Conservation (phyloP, 2,329 filamentous ascomycete genomes). For the Colletotrichum spinosum region DNA sequence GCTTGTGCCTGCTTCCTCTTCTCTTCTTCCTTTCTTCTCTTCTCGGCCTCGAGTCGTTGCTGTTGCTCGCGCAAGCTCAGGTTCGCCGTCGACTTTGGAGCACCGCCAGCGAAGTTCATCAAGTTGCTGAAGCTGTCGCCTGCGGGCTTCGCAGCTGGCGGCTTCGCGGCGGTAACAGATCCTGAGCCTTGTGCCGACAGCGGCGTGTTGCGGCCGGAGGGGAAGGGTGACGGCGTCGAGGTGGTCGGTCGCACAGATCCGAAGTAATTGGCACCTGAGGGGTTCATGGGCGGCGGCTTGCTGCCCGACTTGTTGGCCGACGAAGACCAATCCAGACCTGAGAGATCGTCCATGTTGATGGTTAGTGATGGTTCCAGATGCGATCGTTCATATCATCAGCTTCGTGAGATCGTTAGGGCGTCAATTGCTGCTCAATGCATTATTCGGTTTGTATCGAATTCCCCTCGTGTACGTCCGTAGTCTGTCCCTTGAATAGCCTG, state of each 20-base stretch:
- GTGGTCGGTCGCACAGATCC: slow-evolving; percentile 66
- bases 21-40: slow-evolving; percentile 79
- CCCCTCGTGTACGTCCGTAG: slow-evolving; percentile 1
- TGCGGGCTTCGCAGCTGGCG: slow-evolving; percentile 61
- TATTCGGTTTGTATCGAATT: slow-evolving; percentile 28
- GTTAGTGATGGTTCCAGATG: slow-evolving; percentile 12
- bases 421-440: slow-evolving; percentile 33
- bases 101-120: slow-evolving; percentile 67
- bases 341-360: slow-evolving; percentile 70
- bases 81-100: slow-evolving; percentile 73
- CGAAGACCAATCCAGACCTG: slow-evolving; percentile 69
- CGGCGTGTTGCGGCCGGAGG: slow-evolving; percentile 68
- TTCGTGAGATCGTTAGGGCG: slow-evolving; percentile 36
- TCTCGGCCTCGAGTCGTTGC: slow-evolving; percentile 73
- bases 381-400: slow-evolving; percentile 33
- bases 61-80: slow-evolving; percentile 84
- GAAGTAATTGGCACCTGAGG: slow-evolving; percentile 56
- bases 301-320: slow-evolving; percentile 48
- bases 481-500: slow-evolving; percentile 24
- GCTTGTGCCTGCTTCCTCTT: slow-evolving; percentile 77
- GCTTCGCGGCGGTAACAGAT: slow-evolving; percentile 53
- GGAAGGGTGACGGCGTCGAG: slow-evolving; percentile 65
- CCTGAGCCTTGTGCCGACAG: slow-evolving; percentile 63
- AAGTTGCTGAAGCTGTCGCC: slow-evolving; percentile 84
- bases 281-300: slow-evolving; percentile 58